Percentiles rank a stretch among this genome's conserved stretches.
phyloP scores from a whole-genome alignment of 257 asterid genomes.

The Perilla frutescens region DNA sequence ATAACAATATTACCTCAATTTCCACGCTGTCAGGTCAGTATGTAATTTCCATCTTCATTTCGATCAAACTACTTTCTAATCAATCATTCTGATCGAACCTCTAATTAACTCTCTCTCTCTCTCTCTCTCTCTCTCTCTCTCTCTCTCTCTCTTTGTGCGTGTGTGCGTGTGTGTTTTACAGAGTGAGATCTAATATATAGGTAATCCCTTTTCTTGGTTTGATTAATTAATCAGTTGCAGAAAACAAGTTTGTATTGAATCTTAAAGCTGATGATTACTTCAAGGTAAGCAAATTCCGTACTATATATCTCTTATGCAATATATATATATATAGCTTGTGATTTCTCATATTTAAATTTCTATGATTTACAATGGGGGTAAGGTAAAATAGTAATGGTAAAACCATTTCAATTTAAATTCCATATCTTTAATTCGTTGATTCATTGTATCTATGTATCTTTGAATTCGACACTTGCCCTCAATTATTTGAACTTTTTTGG shows the following conservation, averaged over 20 bases:
- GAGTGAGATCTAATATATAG: constrained; percentile 10
- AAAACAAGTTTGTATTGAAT: constrained; percentile 2
- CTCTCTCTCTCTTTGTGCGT: not conserved
- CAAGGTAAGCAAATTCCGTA: constrained; percentile 22
- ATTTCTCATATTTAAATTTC: too few relatives aligned
- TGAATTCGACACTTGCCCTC: not conserved
- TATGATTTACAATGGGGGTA: too few relatives aligned
- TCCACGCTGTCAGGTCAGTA: constrained; percentile 7
- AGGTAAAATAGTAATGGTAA: too few relatives aligned
- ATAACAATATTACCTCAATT: not conserved
- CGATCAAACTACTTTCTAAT: too few relatives aligned
- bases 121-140: too few relatives aligned
- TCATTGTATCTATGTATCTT: not conserved
- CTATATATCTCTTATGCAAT: too few relatives aligned
- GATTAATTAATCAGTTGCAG: constrained; percentile 22
- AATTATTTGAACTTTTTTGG: too few relatives aligned
- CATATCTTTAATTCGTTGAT: not conserved
- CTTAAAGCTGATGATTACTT: constrained; percentile 23
- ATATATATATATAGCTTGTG: too few relatives aligned
- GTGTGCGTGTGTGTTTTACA: not conserved
- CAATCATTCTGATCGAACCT: too few relatives aligned
- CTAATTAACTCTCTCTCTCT: too few relatives aligned
- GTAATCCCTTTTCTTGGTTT: not conserved
- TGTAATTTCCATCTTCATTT: not conserved
- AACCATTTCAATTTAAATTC: too few relatives aligned